Evolutionary conservation across 2,329 filamentous ascomycete genomes (phyloP), one percentile per base, ranked within the genome.

Genomic region (Fusarium musae): DNA sequence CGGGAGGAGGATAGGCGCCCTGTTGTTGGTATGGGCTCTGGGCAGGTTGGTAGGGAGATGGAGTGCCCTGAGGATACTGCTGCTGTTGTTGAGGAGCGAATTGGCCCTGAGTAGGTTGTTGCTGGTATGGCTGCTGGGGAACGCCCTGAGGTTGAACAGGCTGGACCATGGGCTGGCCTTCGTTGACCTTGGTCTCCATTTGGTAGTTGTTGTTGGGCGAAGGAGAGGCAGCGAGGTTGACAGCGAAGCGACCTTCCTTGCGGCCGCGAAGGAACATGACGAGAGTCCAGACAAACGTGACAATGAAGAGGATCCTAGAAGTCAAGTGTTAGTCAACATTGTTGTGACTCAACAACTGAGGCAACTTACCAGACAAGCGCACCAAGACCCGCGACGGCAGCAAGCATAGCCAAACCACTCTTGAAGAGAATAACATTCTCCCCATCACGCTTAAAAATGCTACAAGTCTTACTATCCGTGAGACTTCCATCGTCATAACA

Each of bases 351-450:
- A 4, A n/a, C 6, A 5, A 21, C 6, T 10, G 2, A 28, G 7
- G 4, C 21, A 2, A 77, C 82, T 76, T 71, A 84, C 83, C 84
- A 83, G 60, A 83, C 72, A 8, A 87, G 63, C 21, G 85, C 85
- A 28, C 84, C 84, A 3, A 87, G 52, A 13, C 83, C 84, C 4
- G 85, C 85, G 12, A 84, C 78, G 11, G 81, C 83, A 19, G 82
- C 79, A 58, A 86, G 75, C 62, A 82, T 74, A 23, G 71, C 79
- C 16, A 82, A 75, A 2, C 82, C 84, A 12, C 62, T 77, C 53
- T 82, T 72, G 54, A 79, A 79, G 23, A 84, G 80, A 37, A 85
- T 78, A 28, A 81, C 79, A 36, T 70, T 59, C 34, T 66, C 66
- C 0, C 30, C 52, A 19, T 61, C 70, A 39, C 77, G 69, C 75